These are phyloP conservation scores for Acrocalymma vagum DNA, from an alignment of 2,329 filamentous ascomycete species.

Conservation along the genomic window DNA sequence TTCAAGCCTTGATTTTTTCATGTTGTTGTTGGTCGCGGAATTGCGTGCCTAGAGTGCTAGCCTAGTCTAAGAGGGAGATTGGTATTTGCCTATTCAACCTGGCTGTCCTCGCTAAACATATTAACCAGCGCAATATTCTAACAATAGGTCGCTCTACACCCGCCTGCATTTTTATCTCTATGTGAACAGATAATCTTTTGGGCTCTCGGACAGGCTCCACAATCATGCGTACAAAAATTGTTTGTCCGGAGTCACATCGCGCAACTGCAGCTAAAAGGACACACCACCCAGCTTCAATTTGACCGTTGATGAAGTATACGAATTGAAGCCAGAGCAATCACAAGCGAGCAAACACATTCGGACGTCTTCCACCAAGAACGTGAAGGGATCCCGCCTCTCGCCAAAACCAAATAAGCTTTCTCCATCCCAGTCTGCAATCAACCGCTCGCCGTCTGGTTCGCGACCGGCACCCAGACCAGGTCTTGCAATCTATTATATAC, in stretches of 20 bases:
- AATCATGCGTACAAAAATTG: too few relatives aligned
- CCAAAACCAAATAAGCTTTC: slow-evolving; percentile 29
- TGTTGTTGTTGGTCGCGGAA: too few relatives aligned
- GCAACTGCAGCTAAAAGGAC: slow-evolving; percentile 1
- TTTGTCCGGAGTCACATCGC: not conserved
- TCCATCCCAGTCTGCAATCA: slow-evolving; percentile 33
- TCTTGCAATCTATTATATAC: slow-evolving; percentile 45
- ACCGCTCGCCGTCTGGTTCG: slow-evolving; percentile 26
- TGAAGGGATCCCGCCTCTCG: slow-evolving; percentile 31
- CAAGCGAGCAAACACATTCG: slow-evolving; percentile 15
- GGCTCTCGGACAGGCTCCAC: too few relatives aligned
- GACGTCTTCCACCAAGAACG: slow-evolving; percentile 20
- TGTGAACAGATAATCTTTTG: too few relatives aligned
- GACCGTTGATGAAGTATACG: slow-evolving; percentile 38
- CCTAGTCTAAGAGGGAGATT: slow-evolving; percentile 1
- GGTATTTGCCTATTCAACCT: slow-evolving; percentile 15
- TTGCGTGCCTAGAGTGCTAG: not conserved
- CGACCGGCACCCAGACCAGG: slow-evolving; percentile 37
- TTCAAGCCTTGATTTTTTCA: not conserved
- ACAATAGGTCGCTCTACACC: too few relatives aligned
- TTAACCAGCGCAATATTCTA: slow-evolving; percentile 26
- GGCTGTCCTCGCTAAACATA: slow-evolving; percentile 26
- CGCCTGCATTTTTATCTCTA: too few relatives aligned
- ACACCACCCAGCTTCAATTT: slow-evolving; percentile 21
- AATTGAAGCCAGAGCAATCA: slow-evolving; percentile 16